Evolutionary conservation across 2,329 filamentous ascomycete genomes (phyloP), one percentile per base, ranked within the genome.

Genomic region (Aspergillus jensenii): DNA sequence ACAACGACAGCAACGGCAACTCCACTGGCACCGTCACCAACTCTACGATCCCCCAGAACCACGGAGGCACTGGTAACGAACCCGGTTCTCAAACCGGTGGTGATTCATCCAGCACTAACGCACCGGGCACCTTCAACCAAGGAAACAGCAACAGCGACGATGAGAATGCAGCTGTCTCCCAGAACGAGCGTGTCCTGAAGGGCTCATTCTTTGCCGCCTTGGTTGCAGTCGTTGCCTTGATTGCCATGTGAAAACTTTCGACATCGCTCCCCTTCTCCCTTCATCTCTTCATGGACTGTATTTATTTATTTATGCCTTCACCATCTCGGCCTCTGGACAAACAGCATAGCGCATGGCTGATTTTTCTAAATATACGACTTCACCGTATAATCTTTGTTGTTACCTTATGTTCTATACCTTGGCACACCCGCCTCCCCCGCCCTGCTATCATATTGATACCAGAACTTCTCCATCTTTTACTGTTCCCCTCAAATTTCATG

Each of bases 191-290:
- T 50, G 73, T 78, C 50, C 67, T 80, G 48, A 70, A 70, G 45
- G 75, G 78, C 53, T 79, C 77, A 7, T 68, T 81, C 61, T 78
- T 81, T 58, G 79, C 78, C 21, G 78, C 77, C 15, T 62, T 80
- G 55, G 75, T 81, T 43, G 79, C 78, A 19, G 67, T 80, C 23
- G 73, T 79, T 46, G 78, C 73, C 52, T 65, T 80, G 63, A 74
- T 80, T 60, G 71, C 75, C 50, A 64, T 80, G 68, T 80, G 71
- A 75, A 68, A 55, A 44, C 61, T 55, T 52, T 60, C 55, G 43
- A 50, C 55, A 25, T 45, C 37, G 39, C 48, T 54, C 48, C 31
- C 45, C 44, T 48, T 33, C 43, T 33, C 17, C 25, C 11, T 19
- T 23, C 43, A 17, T 23, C n/a, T 40, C 14, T 62, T 62, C 61